Percentiles rank a stretch among this genome's conserved stretches.
These are phyloP conservation scores for Xylariaceae sp. DNA, from an alignment of 2,329 filamentous ascomycete genomes.

Conservation along the genomic window DNA sequence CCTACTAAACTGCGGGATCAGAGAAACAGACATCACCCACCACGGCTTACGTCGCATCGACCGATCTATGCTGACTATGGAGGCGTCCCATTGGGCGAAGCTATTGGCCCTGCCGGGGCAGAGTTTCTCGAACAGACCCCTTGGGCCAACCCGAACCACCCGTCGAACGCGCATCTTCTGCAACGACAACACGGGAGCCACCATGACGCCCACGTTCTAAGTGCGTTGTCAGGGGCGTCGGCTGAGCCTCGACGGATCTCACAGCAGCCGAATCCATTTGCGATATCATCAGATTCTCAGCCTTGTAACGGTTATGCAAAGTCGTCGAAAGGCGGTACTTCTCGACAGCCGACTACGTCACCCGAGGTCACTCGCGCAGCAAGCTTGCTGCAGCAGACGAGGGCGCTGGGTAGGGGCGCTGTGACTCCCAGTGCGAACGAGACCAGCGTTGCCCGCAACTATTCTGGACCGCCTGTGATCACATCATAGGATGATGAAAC, in stretches of 20 bases:
- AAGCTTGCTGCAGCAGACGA: constrained; percentile 31
- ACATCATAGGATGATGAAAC: constrained; percentile 9
- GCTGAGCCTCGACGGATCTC: constrained; percentile 37
- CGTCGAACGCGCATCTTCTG: constrained; percentile 49
- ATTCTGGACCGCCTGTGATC: constrained; percentile 20
- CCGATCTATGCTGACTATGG: constrained; percentile 43
- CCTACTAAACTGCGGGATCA: constrained; percentile 20
- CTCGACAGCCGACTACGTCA: constrained; percentile 35
- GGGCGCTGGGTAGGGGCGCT: constrained; percentile 27
- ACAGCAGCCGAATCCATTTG: constrained; percentile 35
- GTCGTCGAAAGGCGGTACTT: constrained; percentile 20
- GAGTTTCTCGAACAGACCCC: constrained; percentile 85
- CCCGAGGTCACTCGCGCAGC: constrained; percentile 41
- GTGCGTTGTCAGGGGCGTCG: constrained; percentile 30
- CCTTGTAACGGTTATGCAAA: constrained; percentile 29
- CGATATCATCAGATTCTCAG: constrained; percentile 33
- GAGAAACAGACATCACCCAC: constrained; percentile 30
- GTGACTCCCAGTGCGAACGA: constrained; percentile 30
- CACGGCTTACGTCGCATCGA: constrained; percentile 37
- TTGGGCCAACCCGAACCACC: constrained; percentile 86
- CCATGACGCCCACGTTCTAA: constrained; percentile 28
- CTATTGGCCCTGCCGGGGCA: constrained; percentile 66
- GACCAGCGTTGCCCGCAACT: constrained; percentile 28
- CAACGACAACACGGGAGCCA: constrained; percentile 38
- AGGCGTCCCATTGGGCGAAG: constrained; percentile 42